phyloP scores from a whole-genome alignment of 106 monocot species.

The Allium cepa region DNA sequence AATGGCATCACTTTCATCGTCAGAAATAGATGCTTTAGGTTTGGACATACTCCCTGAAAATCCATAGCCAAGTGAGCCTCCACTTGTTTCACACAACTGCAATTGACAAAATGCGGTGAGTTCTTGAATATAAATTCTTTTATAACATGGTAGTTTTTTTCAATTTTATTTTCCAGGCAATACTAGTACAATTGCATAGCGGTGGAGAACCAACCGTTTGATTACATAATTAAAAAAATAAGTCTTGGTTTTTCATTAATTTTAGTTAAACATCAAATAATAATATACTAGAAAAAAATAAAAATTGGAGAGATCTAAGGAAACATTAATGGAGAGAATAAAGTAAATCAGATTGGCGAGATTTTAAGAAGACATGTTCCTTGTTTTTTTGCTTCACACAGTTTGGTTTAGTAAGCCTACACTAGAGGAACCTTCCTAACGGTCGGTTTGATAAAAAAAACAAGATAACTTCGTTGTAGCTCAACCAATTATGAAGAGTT shows the following conservation, averaged over 20 bases:
- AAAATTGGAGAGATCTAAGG: too few species aligned
- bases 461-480: too few species aligned
- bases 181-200: too few species aligned
- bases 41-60: conserved; percentile 70
- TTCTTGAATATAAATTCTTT: neutral
- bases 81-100: conserved; percentile 73
- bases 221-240: neutral
- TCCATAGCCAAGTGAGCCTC: conserved; percentile 88
- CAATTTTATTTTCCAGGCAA: neutral
- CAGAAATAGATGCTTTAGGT: conserved; percentile 38
- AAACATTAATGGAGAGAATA: too few species aligned
- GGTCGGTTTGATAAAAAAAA: too few species aligned
- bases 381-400: too few species aligned
- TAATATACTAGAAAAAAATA: neutral
- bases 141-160: neutral
- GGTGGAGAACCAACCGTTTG: neutral
- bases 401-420: too few species aligned
- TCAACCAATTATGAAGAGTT: too few species aligned
- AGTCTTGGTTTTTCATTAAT: neutral
- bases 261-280: neutral
- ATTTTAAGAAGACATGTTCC: too few species aligned
- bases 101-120: neutral
- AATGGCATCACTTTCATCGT: conserved; percentile 50
- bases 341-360: too few species aligned
- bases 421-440: too few species aligned